A percentile compares a stretch with the other conserved stretches of the same genome.
Conservation (phyloP, 371 early-diverging fungal genomes). For the Lichtheimia ornata region DNA sequence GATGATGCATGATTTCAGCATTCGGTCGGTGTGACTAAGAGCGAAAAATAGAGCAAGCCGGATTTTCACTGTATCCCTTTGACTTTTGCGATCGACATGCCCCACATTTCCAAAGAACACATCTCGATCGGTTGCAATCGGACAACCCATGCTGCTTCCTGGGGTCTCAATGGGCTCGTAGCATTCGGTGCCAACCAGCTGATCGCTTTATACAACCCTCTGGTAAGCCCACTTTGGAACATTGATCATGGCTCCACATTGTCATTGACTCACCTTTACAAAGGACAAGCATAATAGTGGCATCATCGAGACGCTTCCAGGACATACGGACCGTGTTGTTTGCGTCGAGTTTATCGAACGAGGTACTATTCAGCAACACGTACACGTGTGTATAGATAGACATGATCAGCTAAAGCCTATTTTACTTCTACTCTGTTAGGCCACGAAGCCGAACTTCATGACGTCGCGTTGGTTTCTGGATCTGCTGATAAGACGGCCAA, state of each 20-base stretch:
- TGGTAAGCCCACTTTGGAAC: conserved; percentile 38
- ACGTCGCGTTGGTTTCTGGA: conserved; percentile 78
- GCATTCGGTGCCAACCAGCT: conserved; percentile 76
- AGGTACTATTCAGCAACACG: conserved; percentile 34
- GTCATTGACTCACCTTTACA: too few relatives aligned
- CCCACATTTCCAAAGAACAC: conserved; percentile 48
- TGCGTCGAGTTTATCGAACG: conserved; percentile 73
- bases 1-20: too few relatives aligned
- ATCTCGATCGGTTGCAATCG: conserved; percentile 74
- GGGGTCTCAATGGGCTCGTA: conserved; percentile 65
- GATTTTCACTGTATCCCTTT: too few relatives aligned
- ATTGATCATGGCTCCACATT: too few relatives aligned
- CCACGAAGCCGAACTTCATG: conserved; percentile 46
- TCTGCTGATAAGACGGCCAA: conserved; percentile 80
- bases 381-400: background rate
- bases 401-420: background rate
- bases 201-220: conserved; percentile 76
- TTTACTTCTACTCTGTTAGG: conserved; percentile 26
- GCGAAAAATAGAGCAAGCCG: too few relatives aligned
- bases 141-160: conserved; percentile 68
- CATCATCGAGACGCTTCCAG: conserved; percentile 68
- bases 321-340: conserved; percentile 82
- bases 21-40: too few relatives aligned
- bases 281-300: conserved; percentile 39
- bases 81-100: conserved; percentile 5